Conservation (phyloP, 2,329 filamentous ascomycete genomes). For the Ophiocordyceps robertsii region DNA sequence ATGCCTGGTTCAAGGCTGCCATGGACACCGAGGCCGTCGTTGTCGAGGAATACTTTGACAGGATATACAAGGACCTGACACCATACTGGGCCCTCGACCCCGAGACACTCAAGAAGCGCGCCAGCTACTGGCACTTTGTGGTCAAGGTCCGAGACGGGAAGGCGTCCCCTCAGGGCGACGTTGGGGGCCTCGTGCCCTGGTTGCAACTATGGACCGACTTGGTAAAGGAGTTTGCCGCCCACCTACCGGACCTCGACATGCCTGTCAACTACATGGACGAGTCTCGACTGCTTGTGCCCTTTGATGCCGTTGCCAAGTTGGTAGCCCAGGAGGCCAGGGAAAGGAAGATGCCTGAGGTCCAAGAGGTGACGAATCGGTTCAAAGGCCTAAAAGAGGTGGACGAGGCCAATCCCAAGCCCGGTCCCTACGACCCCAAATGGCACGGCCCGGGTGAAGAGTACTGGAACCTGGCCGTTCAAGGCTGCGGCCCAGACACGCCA, state of each 20-base stretch:
- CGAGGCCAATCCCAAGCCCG: conserved; percentile 13
- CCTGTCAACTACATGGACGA: conserved; percentile 53
- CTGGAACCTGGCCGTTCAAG: conserved; percentile 43
- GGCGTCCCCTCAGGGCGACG: conserved; percentile 23
- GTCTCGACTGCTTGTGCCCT: conserved; percentile 46
- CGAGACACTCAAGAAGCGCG: conserved; percentile 21
- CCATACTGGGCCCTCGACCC: conserved; percentile 46
- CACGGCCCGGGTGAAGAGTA: conserved; percentile 31
- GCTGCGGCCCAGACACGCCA: conserved; percentile 43
- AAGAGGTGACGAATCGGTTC: conserved; percentile 28
- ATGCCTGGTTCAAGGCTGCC: conserved; percentile 44
- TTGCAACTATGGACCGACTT: conserved; percentile 34
- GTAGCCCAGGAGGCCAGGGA: conserved; percentile 31
- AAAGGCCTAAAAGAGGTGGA: conserved; percentile 26
- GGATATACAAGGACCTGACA: conserved; percentile 47
- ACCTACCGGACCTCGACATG: conserved; percentile 52
- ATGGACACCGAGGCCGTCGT: conserved; percentile 36
- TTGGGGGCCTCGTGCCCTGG: conserved; percentile 27
- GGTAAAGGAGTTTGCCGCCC: conserved; percentile 35
- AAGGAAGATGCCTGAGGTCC: conserved; percentile 27
- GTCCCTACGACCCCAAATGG: conserved; percentile 33
- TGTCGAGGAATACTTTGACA: conserved; percentile 51
- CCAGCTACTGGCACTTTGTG: conserved; percentile 28
- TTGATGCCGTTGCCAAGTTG: conserved; percentile 38
- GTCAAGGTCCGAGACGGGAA: conserved; percentile 33